Evolutionary conservation across 106 monocot genomes (phyloP), one percentile per base, ranked within the genome.

Genomic region (Gastrodia elata): DNA sequence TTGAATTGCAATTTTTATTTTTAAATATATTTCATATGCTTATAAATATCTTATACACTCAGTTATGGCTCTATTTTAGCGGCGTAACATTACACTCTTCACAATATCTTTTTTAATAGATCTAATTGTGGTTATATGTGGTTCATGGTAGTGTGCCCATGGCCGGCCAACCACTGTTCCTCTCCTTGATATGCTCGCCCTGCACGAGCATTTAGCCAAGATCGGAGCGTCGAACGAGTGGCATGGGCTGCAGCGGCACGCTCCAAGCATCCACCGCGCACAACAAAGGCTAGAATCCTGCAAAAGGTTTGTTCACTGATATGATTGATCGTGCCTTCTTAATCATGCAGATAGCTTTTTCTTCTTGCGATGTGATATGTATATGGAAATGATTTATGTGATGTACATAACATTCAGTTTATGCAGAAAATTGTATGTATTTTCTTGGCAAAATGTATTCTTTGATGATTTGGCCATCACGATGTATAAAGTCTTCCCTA

Each of bases 121-220:
- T 46, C 46, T 22, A 8, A 6, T 8, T 71, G 16, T 27, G 18
- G 14, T 24, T 71, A 8, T 43, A 41, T 15, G 33, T 52, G n/a
- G n/a, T 73, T 24, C 22, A 4, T 33, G 18, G 35, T 71, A 98
- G 98, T 98, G 98, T 85, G 98, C 98, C 71, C 93, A 98, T 84
- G 98, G 98, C 39, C 80, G 98, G 6, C 98, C 98, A 4, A 98
- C 98, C 0, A 80, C 91, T 7, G 93, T 82, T 2, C 98, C 93
- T 65, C 82, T 98, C 56, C 65, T 93, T 39, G 78, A 85, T 65
- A 74, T 98, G 65, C 43, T 75, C 39, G 68, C 84, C 18, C 80
- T 98, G 11, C 93, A 73, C 64, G 87, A 84, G 49, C 81, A 87
- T 41, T 55, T 98, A 69, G 76, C 74, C 5, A 82, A 35, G 64